These are phyloP conservation scores for Apiotrichum gamsii DNA, from an alignment of 1,284 basidiomycete species.

Conservation along the genomic window DNA sequence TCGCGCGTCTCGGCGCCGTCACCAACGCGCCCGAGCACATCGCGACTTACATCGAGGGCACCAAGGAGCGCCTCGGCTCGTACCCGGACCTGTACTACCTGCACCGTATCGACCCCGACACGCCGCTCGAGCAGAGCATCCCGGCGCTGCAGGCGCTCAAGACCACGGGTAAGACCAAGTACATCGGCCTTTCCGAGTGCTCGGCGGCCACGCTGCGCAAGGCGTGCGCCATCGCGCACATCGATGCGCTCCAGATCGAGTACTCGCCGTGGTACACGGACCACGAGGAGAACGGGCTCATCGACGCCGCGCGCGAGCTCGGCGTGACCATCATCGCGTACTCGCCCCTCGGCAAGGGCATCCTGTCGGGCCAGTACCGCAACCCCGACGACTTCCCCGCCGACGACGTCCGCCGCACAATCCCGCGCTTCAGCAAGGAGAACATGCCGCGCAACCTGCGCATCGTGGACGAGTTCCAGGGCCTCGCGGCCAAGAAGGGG, in stretches of 20 bases:
- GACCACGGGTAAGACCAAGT: conserved; percentile 42
- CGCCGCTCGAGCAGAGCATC: conserved; percentile 37
- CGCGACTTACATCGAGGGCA: conserved; percentile 35
- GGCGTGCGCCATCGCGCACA: conserved; percentile 51
- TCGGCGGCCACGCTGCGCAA: conserved; percentile 57
- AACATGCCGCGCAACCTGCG: conserved; percentile 43
- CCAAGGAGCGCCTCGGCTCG: conserved; percentile 38
- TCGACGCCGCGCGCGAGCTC: conserved; percentile 43
- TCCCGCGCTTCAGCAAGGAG: conserved; percentile 39
- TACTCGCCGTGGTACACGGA: conserved; percentile 49
- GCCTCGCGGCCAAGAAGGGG: conserved; percentile 37
- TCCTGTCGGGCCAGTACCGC: conserved; percentile 37
- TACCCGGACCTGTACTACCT: conserved; percentile 48
- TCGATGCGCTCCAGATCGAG: conserved; percentile 49
- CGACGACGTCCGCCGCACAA: conserved; percentile 32
- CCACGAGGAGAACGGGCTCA: conserved; percentile 45
- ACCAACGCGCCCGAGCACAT: conserved; percentile 38
- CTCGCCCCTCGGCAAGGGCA: conserved; percentile 43
- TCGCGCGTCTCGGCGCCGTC: conserved; percentile 3
- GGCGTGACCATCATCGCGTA: conserved; percentile 46
- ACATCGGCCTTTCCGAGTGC: conserved; percentile 54
- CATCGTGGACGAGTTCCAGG: conserved; percentile 30
- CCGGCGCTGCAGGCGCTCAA: conserved; percentile 39
- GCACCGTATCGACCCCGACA: conserved; percentile 41
- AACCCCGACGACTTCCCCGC: conserved; percentile 25